These are phyloP conservation scores for Zygosaccharomyces lentus DNA, from an alignment of 805 yeast genomes.

Conservation along the genomic window DNA sequence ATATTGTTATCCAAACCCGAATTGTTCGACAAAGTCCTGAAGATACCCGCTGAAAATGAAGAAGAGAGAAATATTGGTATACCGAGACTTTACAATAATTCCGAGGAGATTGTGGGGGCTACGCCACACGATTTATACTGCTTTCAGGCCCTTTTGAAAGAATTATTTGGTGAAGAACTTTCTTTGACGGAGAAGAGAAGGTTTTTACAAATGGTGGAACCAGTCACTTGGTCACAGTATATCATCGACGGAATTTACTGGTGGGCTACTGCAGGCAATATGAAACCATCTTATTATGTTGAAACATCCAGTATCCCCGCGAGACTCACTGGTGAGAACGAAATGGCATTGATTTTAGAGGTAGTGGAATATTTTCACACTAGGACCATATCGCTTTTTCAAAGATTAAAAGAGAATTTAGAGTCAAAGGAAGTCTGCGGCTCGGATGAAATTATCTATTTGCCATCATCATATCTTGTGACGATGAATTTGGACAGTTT, in stretches of 20 bases:
- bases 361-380: conserved; percentile 21
- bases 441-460: conserved; percentile 11
- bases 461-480: conserved; percentile 22
- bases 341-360: conserved; percentile 11
- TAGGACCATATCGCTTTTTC: conserved; percentile 16
- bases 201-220: conserved; percentile 19
- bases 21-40: conserved; percentile 26
- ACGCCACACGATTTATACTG: conserved; percentile 30
- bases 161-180: conserved; percentile 17
- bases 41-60: conserved; percentile 13
- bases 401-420: conserved; percentile 16
- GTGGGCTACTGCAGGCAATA: conserved; percentile 29
- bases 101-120: conserved; percentile 19
- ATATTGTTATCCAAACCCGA: conserved; percentile 24
- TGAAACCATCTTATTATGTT: conserved; percentile 27
- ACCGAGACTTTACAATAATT: conserved; percentile 15
- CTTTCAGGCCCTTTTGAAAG: conserved; percentile 9
- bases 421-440: conserved; percentile 15
- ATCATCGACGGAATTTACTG: conserved; percentile 31
- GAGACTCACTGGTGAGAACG: conserved; percentile 11
- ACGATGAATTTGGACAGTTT: conserved; percentile 33
- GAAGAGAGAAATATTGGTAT: conserved; percentile 7
- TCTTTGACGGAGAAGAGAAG: conserved; percentile 11
- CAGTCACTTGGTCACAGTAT: conserved; percentile 32
- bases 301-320: conserved; percentile 3